These are phyloP conservation scores for Penicillium pulvis DNA, from an alignment of 495 filamentous ascomycete genomes.

Conservation along the genomic window DNA sequence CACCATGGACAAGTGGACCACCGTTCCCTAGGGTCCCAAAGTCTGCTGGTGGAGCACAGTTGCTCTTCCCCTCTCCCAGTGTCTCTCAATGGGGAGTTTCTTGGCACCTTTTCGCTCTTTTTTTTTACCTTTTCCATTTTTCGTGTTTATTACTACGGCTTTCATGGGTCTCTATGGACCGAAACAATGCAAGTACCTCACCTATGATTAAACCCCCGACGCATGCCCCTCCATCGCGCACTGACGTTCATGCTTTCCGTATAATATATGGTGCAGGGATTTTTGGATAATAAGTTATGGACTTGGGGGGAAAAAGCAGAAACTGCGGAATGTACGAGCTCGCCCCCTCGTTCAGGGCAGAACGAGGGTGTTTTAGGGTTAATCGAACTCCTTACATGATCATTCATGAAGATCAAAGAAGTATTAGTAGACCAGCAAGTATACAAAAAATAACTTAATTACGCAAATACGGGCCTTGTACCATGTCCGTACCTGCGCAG, in stretches of 20 bases:
- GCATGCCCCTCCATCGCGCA: slow-evolving; percentile 27
- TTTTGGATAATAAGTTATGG: background rate
- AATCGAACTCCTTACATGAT: background rate
- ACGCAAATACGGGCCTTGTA: slow-evolving; percentile 14
- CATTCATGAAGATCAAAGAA: too few relatives aligned
- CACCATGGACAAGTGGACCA: background rate
- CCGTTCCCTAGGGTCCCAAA: slow-evolving; percentile 1
- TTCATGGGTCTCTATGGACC: background rate
- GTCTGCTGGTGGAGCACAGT: background rate
- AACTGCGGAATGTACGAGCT: background rate
- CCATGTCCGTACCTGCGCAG: slow-evolving; percentile 23
- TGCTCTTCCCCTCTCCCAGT: background rate
- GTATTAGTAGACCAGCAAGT: too few relatives aligned
- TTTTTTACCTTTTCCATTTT: background rate
- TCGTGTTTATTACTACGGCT: background rate
- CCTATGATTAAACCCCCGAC: background rate
- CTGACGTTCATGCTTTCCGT: slow-evolving; percentile 16
- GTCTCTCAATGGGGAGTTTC: background rate
- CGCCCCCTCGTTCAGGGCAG: background rate
- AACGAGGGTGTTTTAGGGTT: background rate
- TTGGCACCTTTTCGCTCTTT: background rate
- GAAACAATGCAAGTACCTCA: slow-evolving; percentile 6
- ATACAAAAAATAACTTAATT: background rate
- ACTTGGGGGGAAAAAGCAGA: background rate
- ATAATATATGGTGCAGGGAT: background rate